Percentiles rank a stretch among this genome's conserved stretches.
Conservation (phyloP, 345 rosid species). For the Aegle marmelos region DNA sequence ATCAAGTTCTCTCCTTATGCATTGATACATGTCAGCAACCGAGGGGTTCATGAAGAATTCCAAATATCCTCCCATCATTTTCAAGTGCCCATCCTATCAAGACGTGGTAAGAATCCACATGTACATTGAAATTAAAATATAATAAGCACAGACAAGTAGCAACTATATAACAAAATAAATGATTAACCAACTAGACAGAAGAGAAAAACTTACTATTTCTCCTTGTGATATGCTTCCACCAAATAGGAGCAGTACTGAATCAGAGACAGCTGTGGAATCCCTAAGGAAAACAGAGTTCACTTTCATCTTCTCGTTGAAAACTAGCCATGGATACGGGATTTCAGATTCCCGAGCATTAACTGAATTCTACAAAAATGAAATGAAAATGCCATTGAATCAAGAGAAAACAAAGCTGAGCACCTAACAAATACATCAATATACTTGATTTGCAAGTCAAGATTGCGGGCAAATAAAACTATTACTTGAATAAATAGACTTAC, state of each 20-base stretch:
- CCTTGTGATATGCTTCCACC: conserved; percentile 79
- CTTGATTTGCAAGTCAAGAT: not conserved
- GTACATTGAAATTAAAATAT: not conserved
- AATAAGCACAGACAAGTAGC: not conserved
- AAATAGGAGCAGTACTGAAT: conserved; percentile 76
- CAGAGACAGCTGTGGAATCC: conserved; percentile 93
- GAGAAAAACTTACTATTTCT: conserved; percentile 41
- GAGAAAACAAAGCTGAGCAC: conserved; percentile 5
- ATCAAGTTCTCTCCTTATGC: conserved; percentile 74
- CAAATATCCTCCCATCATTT: conserved; percentile 88
- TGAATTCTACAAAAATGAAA: conserved; percentile 55
- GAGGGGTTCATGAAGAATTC: conserved; percentile 81
- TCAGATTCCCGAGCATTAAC: conserved; percentile 70
- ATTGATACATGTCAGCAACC: conserved; percentile 57
- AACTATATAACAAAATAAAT: conserved; percentile 8
- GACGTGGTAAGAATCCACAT: not conserved
- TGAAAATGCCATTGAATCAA: conserved; percentile 10
- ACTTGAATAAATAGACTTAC: conserved; percentile 41
- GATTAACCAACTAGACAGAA: conserved; percentile 3
- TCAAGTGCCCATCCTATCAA: conserved; percentile 79
- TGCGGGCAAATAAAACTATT: conserved; percentile 6
- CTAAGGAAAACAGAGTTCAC: conserved; percentile 85
- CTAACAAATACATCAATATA: not conserved
- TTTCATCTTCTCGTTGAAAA: conserved; percentile 92
- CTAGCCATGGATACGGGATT: conserved; percentile 88